These are phyloP conservation scores for Gastrodia elata DNA, from an alignment of 106 monocot species.

Conservation along the genomic window DNA sequence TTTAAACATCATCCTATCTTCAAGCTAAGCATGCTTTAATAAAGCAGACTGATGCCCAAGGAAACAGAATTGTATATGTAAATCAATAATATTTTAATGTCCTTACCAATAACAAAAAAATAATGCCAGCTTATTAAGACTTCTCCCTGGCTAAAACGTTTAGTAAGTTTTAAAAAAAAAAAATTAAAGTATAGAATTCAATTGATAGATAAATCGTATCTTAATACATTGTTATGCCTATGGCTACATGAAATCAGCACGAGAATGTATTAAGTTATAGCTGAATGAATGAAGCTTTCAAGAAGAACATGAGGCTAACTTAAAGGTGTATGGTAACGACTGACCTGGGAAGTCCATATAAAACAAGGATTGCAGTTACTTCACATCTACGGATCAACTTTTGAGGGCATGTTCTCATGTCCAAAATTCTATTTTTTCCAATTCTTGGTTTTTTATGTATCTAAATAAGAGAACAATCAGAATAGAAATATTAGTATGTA, in stretches of 20 bases:
- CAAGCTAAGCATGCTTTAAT: neutral
- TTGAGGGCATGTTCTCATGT: constrained; percentile 79
- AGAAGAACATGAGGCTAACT: neutral
- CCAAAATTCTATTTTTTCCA: constrained; percentile 57
- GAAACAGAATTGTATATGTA: neutral
- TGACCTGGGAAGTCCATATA: constrained; percentile 97
- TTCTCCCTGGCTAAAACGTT: neutral
- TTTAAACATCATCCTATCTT: neutral
- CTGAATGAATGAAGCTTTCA: neutral
- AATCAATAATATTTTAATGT: too few relatives aligned
- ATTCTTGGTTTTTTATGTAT: constrained; percentile 75
- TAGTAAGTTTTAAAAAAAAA: neutral
- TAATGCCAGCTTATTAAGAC: neutral
- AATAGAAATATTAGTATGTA: neutral
- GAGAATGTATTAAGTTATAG: too few relatives aligned
- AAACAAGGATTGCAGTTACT: constrained; percentile 91
- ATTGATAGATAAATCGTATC: neutral
- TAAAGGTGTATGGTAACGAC: neutral
- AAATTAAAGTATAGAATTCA: neutral
- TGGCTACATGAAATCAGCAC: neutral
- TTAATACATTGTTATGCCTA: neutral
- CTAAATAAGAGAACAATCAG: constrained; percentile 26
- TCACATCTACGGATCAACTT: constrained; percentile 81
- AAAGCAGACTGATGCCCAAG: neutral
- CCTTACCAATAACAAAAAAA: neutral